Conservation (phyloP, 2,329 filamentous ascomycete genomes). For the Colletotrichum brevisporum region DNA sequence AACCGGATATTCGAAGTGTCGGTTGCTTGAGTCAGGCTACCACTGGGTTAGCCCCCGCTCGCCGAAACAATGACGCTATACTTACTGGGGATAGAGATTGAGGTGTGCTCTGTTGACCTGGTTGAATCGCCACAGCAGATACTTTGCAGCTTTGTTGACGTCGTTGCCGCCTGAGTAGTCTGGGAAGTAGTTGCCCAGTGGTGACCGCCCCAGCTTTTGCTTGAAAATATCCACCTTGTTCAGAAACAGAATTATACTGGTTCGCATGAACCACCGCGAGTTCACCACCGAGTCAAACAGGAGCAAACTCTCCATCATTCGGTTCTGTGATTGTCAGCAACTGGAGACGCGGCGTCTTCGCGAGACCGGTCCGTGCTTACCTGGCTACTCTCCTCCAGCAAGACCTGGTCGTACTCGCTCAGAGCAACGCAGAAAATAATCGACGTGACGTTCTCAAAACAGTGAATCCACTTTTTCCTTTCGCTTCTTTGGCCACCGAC, state of each 20-base stretch:
- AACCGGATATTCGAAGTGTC: slow-evolving; percentile 98
- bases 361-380: slow-evolving; percentile 62
- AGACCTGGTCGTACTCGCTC: slow-evolving; percentile 97
- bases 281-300: slow-evolving; percentile 99
- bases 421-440: slow-evolving; percentile 99
- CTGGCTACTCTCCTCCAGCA: slow-evolving; percentile 97
- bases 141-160: slow-evolving; percentile 98
- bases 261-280: slow-evolving; percentile 98
- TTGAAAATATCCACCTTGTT: slow-evolving; percentile 99
- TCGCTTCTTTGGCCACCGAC: slow-evolving; percentile 97
- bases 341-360: neutral
- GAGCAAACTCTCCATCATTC: slow-evolving; percentile 98
- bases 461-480: slow-evolving; percentile 99
- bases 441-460: slow-evolving; percentile 99
- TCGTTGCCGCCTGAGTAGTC: slow-evolving; percentile 98
- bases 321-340: slow-evolving; percentile 74
- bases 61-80: slow-evolving; percentile 44
- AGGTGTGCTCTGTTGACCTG: slow-evolving; percentile 97
- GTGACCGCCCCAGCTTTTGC: slow-evolving; percentile 90
- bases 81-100: slow-evolving; percentile 97
- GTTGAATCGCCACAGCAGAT: slow-evolving; percentile 97
- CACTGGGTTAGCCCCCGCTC: slow-evolving; percentile 25
- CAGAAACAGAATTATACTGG: slow-evolving; percentile 97
- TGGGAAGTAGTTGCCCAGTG: slow-evolving; percentile 94
- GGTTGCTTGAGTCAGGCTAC: slow-evolving; percentile 95